Base-by-base conservation (phyloP, 2,329 filamentous ascomycete genomes). In the Claviceps fusiformis region DNA sequence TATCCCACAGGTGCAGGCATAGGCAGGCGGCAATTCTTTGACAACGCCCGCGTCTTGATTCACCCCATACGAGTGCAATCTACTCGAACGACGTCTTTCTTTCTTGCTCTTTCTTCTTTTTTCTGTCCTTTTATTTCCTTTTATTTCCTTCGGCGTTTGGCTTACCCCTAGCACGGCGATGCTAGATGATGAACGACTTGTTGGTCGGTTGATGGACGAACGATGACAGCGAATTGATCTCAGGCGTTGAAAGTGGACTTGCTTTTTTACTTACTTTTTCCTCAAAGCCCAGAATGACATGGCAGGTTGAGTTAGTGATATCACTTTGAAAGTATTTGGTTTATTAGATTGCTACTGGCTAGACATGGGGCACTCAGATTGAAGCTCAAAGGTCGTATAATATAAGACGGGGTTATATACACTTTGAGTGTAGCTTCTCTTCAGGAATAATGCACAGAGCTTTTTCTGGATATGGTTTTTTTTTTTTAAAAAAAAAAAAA, bases 1-100 rank as follows among this genome's bases (percentile, higher is more conserved):
- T 60, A 77, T 95, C 54, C 89, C 89, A 2, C 65, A 68, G 52
- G 65, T 70, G 27, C 67, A 69, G 56, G 62, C 52, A 62, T 73
- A 64, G 56, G 27, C 27, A 27, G 45, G 17, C 17, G 37, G 15
- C 7, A 41, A 13, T 41, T 41, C 5, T 41, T 41, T 8, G 13
- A 37, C 10, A 37, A 37, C 37, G 15, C 7, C 37, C 10, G 35
- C 17, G 15, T 4, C 37, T 17, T 41, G 37, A 41, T 41, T 17
- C 37, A 17, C 7, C 15, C 4, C 9, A 24, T 41, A 2, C 37
- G 37, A 41, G 37, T 15, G 37, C 37, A 17, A 17, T 41, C 15
- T 5, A 41, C 35, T 41, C 13, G 37, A 41, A 41, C 7, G 37
- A 11, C 37, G 37, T 41, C 4, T 15, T 41, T 17, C 7, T 41